Conservation (phyloP, 148 eudicot genomes). For the Vaccinium myrtillus region DNA sequence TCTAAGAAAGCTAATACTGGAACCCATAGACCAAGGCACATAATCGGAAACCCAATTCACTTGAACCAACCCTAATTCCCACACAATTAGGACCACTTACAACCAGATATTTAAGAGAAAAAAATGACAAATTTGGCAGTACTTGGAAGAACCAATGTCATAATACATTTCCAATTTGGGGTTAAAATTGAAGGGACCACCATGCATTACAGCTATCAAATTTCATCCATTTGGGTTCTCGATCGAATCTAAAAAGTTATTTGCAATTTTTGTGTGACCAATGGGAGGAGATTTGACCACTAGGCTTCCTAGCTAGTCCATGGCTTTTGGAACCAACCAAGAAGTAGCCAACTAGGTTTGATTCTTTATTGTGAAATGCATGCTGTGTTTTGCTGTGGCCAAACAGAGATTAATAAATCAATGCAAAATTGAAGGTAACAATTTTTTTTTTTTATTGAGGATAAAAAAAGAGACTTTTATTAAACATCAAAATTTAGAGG, state of each 20-base stretch:
- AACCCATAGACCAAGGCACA: background rate
- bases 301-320: background rate
- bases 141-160: background rate
- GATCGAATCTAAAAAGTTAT: background rate
- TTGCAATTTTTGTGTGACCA: background rate
- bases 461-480: too few species aligned
- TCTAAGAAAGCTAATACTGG: background rate
- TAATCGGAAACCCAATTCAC: background rate
- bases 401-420: too few species aligned
- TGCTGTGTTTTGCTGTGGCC: background rate
- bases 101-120: background rate
- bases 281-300: background rate
- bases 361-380: background rate
- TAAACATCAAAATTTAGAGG: too few species aligned
- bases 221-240: background rate
- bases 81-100: background rate
- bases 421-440: too few species aligned
- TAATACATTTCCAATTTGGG: background rate
- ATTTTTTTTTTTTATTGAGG: too few species aligned
- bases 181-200: background rate
- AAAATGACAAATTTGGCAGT: background rate
- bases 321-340: conserved; percentile 6
- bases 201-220: background rate
- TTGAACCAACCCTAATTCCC: background rate
- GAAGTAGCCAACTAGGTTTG: too few species aligned